Base-by-base conservation (phyloP, 2,329 filamentous ascomycete species). In the Penicillium expansum region DNA sequence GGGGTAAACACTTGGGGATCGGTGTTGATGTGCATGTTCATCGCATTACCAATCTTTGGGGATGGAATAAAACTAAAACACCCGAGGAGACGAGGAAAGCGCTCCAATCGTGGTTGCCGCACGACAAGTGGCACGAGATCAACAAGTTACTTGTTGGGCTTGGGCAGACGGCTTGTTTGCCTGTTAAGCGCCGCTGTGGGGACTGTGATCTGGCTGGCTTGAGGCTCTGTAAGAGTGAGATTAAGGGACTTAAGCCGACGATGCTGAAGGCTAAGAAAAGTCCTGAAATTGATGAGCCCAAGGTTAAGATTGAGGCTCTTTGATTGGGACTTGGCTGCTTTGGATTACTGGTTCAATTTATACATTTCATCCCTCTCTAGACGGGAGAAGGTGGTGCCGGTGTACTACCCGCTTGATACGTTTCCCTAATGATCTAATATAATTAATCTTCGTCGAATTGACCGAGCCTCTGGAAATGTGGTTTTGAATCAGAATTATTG, bases 11-110 rank as follows among this genome's bases (percentile, higher is more conserved):
- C 48, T 82, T 87, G 63, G 92, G 92, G 8, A 96, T 97, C 62
- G 92, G 92, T 27, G 92, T 97, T 48, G 92, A 97, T 72, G 92
- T 96, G 5, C 92, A 97, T 74, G 92, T 97, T 4, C 92, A 96
- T 76, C 88, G 92, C 54, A 95, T 97, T 74, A 93, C 91, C 50
- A 96, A 96, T 76, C 79, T 96, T 29, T 96, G 92, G 92, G 89
- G 90, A 4, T 97, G 92, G 92, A 85, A 95, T 72, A 85, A 84
- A 72, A 93, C 89, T 2, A 87, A 85, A 66, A 88, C 80, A 13
- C 92, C 92, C 0, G 92, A 97, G 77, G 89, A 90, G 71, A 96
- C 92, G 30, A 82, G 92, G 42, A 76, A 81, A 52, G 84, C 86
- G 33, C 79, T 97, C 57, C 84, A 97, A 77, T 81, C 81, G 16